Conservation (phyloP, 495 filamentous ascomycete species). For the Penicillium samsonianum region DNA sequence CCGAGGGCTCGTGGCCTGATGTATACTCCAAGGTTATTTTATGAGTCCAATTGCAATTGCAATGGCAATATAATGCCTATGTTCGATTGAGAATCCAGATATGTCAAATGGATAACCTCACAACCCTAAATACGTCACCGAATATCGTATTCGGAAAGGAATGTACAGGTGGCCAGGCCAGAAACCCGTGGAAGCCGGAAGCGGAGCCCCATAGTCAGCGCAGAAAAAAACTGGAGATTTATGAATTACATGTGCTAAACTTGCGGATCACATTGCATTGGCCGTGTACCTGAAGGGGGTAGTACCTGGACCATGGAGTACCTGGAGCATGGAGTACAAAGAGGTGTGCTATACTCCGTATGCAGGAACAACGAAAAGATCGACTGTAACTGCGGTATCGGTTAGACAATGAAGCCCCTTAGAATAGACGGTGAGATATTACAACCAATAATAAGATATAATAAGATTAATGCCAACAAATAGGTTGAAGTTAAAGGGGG, state of each 20-base stretch:
- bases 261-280: background rate
- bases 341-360: background rate
- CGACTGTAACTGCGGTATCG: background rate
- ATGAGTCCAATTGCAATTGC: background rate
- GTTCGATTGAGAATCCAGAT: too few relatives aligned
- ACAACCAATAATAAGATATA: constrained; percentile 3
- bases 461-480: background rate
- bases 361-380: background rate
- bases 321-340: background rate
- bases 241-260: background rate
- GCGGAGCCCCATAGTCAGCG: background rate
- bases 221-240: background rate
- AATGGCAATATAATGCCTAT: background rate
- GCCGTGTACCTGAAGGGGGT: too few relatives aligned
- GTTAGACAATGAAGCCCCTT: background rate
- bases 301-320: too few relatives aligned
- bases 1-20: constrained; percentile 2
- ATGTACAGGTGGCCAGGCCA: constrained; percentile 3
- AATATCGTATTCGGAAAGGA: constrained; percentile 1
- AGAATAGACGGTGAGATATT: constrained; percentile 8
- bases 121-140: background rate
- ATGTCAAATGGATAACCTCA: too few relatives aligned
- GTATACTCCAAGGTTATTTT: too few relatives aligned
- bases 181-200: background rate
- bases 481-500: background rate